These are phyloP conservation scores for Patellifolia procumbens DNA, from an alignment of 179 eudicot genomes.

Conservation along the genomic window DNA sequence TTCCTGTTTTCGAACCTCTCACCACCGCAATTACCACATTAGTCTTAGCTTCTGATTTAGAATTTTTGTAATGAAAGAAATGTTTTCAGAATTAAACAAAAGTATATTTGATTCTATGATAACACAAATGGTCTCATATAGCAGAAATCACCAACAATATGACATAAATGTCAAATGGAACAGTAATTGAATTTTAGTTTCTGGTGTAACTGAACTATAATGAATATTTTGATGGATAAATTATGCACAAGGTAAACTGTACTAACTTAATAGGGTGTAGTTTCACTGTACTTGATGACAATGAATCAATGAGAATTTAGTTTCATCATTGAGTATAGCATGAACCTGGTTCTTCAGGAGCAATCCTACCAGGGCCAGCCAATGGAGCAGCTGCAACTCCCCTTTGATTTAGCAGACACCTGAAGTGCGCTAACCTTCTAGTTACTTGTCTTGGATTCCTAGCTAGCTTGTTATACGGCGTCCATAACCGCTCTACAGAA, in stretches of 20 bases:
- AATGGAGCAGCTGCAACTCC: slow-evolving; percentile 91
- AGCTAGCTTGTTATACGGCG: slow-evolving; percentile 54
- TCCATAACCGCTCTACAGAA: slow-evolving; percentile 79
- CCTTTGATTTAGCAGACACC: slow-evolving; percentile 84
- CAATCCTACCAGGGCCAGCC: slow-evolving; percentile 59
- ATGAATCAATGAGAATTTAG: not conserved
- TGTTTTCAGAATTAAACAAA: not conserved
- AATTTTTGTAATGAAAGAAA: not conserved
- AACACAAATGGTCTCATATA: not conserved
- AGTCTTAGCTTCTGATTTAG: not conserved
- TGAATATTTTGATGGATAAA: not conserved
- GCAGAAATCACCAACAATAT: not conserved
- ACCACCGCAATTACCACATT: slow-evolving; percentile 28
- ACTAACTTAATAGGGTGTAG: not conserved
- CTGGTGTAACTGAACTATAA: not conserved
- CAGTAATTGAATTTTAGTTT: not conserved
- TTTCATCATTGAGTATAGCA: slow-evolving; percentile 44
- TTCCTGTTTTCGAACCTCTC: slow-evolving; percentile 66
- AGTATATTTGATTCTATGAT: not conserved
- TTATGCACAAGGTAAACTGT: not conserved
- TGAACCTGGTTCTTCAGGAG: slow-evolving; percentile 73
- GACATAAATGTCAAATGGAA: not conserved
- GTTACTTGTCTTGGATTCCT: slow-evolving; percentile 57
- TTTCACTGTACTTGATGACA: not conserved
- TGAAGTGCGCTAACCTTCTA: slow-evolving; percentile 63